Conservation (phyloP, 2,329 filamentous ascomycete species). For the Arthrobotrys pseudoclavata region DNA sequence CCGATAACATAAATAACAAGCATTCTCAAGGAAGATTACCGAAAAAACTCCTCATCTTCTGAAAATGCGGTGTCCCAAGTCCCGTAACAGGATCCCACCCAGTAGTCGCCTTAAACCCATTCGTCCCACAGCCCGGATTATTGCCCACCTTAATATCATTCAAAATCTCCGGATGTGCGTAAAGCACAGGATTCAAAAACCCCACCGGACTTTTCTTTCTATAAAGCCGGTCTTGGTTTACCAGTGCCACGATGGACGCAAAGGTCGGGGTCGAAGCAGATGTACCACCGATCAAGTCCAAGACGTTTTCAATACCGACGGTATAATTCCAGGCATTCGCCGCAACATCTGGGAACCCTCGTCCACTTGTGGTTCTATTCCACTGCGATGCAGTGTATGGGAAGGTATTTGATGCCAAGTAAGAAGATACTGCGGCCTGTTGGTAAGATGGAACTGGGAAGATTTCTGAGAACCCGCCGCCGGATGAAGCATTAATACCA, state of each 20-base stretch:
- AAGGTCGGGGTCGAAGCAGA: constrained; percentile 68
- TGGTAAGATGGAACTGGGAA: constrained; percentile 70
- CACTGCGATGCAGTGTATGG: constrained; percentile 67
- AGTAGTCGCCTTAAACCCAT: constrained; percentile 63
- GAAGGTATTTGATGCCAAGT: constrained; percentile 65
- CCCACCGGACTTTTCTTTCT: constrained; percentile 47
- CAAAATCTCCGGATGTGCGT: constrained; percentile 63
- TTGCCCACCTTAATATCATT: constrained; percentile 64
- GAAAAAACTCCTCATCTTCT: constrained; percentile 63
- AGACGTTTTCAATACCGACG: constrained; percentile 65
- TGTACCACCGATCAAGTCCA: constrained; percentile 68
- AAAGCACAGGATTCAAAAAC: constrained; percentile 50
- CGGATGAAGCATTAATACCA: constrained; percentile 67
- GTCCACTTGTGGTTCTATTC: constrained; percentile 69
- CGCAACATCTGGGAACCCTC: constrained; percentile 73
- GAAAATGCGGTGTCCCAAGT: constrained; percentile 65
- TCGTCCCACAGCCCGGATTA: constrained; percentile 63
- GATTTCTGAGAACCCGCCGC: constrained; percentile 71
- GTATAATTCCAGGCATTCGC: constrained; percentile 67
- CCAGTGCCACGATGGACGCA: constrained; percentile 66
- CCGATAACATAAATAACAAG: background rate
- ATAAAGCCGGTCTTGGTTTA: constrained; percentile 66
- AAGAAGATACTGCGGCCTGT: constrained; percentile 67
- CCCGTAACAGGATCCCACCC: constrained; percentile 66
- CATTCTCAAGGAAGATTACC: constrained; percentile 37